Evolutionary conservation across 768 basidiomycete genomes (phyloP), one percentile per base, ranked within the genome.

Genomic region (Trametes sanguinea): DNA sequence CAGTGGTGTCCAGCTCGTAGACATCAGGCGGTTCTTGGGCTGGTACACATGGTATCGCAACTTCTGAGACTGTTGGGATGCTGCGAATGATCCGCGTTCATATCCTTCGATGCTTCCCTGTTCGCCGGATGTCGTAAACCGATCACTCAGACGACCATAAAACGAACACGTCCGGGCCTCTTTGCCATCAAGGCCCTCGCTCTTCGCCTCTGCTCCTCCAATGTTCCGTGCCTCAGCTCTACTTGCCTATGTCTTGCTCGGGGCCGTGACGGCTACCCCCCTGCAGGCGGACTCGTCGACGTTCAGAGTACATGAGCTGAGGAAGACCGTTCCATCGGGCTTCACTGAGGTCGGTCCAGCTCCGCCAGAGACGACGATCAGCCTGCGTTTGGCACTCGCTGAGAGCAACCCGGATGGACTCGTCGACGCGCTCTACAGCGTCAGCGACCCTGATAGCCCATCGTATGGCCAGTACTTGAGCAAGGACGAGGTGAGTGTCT

Each of bases 381-480:
- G 68, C 50, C 67, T 80, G 50, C 76, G 77, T 42, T 65, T 80
- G 43, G 78, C 74, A 6, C 72, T 80, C 50, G 68, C 68, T 33
- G 74, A 75, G 55, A 72, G 61, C 51, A 66, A 80, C 64, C 71
- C 74, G 17, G 56, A 54, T 11, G 77, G 77, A 4, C 69, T 80
- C n/a, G 71, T 77, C 52, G 67, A 74, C 52, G 71, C 69, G 5
- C 71, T 78, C 10, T 68, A 71, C 60, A 72, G 70, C 37, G 76
- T 78, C 65, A 77, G 76, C 61, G 53, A 51, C 27, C 53, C 57
- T 35, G 53, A 48, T 16, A 32, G 14, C 22, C 33, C 22, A 32
- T 54, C 47, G 39, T 50, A 54, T 16, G 61, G 42, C 11, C 42
- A 45, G 8, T 52, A 56, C 50, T 32, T 51, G 50, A 40, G 29